Base-by-base conservation (phyloP, 257 asterid genomes). In the Leonotis leonurus region DNA sequence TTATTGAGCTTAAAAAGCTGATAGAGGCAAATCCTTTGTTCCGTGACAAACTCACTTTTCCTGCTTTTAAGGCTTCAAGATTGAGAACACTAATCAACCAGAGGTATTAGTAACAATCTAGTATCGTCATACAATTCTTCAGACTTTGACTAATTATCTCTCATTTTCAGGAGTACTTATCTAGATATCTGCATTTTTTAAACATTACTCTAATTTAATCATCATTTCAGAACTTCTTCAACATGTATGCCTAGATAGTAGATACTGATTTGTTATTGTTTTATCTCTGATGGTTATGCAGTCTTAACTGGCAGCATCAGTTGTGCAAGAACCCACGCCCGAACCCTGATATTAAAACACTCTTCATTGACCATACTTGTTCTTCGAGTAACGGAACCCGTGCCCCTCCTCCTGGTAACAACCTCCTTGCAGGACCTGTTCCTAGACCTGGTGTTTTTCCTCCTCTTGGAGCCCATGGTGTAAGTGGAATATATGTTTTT, bases 241-340 rank as follows among this genome's bases (percentile, higher is more conserved):
- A 60, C 24, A 25, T 27, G 41, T 26, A 24, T 72, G 50, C 48
- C 8, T 65, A 56, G 40, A 37, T 54, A 21, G 6, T 65, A 56
- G 40, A 37, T 54, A 21, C 44, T 53, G 44, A 44, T 70, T 27
- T 58, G 61, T 54, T 68, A 40, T 68, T 11, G 39, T 60, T 8
- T 74, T 32, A 26, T 60, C 21, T 60, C 74, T 61, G 57, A 53
- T 71, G 69, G 53, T 50, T 62, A 71, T 83, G 61, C 94, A 92
- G 97, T 77, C 89, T 92, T 57, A 92, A 92, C 74, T 92, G 99
- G 97, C 99, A 92, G 79, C 99, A 92, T 78, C 99, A 92, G 74
- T 95, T 92, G 50, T 92, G 99, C 86, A 92, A 92, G 88, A 92
- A 89, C 64, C 99, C 99, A 21, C 94, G 96, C 10, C 84, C 97